Evolutionary conservation across 1,284 basidiomycete genomes (phyloP).

Genomic region (Ustilago shanxiensis): DNA sequence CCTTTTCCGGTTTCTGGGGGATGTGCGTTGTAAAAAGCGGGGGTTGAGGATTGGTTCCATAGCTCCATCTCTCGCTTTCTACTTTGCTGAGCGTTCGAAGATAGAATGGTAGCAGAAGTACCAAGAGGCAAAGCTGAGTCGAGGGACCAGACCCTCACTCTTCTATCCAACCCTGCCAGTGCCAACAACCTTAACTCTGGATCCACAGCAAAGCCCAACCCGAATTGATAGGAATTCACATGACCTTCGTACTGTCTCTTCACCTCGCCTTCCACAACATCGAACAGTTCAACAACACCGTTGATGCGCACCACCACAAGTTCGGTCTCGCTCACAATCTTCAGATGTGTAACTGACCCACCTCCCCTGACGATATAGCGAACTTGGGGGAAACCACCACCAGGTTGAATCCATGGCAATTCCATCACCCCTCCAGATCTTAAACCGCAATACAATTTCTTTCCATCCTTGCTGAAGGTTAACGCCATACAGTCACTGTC

Average conservation of each 20-base stretch:
- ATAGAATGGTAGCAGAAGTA: neutral
- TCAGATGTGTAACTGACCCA: slow-evolving; percentile 33
- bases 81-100: neutral
- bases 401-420: neutral
- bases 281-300: slow-evolving; percentile 22
- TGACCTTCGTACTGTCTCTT: slow-evolving; percentile 23
- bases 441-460: slow-evolving; percentile 18
- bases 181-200: slow-evolving; percentile 20
- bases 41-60: slow-evolving; percentile 11
- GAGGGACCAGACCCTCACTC: slow-evolving; percentile 41
- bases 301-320: slow-evolving; percentile 33
- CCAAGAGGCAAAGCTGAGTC: slow-evolving; percentile 27
- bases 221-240: slow-evolving; percentile 39
- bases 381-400: neutral
- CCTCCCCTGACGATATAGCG: neutral
- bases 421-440: slow-evolving; percentile 23
- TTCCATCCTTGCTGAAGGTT: slow-evolving; percentile 4
- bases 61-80: neutral
- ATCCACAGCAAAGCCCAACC: slow-evolving; percentile 28
- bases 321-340: slow-evolving; percentile 3
- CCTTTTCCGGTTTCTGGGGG: slow-evolving; percentile 1
- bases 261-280: neutral
- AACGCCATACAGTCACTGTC: slow-evolving; percentile 30
- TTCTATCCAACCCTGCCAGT: slow-evolving; percentile 29
- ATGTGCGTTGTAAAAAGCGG: neutral